Base-by-base conservation (phyloP, 2,329 filamentous ascomycete species). In the Aspergillus piperis region DNA sequence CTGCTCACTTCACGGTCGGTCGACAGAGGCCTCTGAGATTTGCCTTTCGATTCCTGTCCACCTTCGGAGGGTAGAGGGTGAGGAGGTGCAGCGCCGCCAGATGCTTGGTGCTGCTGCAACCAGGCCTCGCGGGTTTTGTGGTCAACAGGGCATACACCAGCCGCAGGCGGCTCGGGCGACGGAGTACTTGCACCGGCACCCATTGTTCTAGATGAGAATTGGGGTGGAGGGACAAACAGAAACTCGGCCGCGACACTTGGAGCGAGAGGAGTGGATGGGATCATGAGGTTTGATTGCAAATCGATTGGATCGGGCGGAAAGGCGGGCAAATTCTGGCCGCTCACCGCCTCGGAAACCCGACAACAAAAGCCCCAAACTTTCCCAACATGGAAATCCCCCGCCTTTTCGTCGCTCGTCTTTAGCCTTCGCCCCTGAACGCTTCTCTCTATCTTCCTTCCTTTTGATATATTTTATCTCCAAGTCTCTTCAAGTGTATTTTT, bases 61-160 rank as follows among this genome's bases (percentile, higher is more conserved):
- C 72, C 63, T 58, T 65, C 52, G 58, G 67, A 64, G 53, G 71
- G 67, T 19, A 69, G 66, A 57, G 71, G 74, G 64, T 73, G 75
- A 56, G 69, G 77, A 65, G 64, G 76, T 67, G 52, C 62, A 50
- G 25, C 47, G 11, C 71, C 71, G 25, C 65, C 78, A 61, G 65
- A 78, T 60, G 61, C 73, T 54, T 68, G 74, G 62, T 71, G 77
- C 62, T 75, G 83, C 79, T 72, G 86, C 77, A 98, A 84, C 94
- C 94, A 99, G 69, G 89, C 87, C 70, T 92, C 90, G 70, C 95
- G 89, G 55, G 92, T 90, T 71, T 91, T 90, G 79, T 93, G 90
- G 78, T 98, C 93, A 71, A 98, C 92, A 5, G 95, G 95, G 71
- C 95, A 98, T 60, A 82, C 82, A 42, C 76, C 77, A 19, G 71